Percentiles rank a stretch among this genome's conserved stretches.
Evolutionary conservation across 179 eudicot genomes (phyloP).

Genomic region (Silene vulgaris): DNA sequence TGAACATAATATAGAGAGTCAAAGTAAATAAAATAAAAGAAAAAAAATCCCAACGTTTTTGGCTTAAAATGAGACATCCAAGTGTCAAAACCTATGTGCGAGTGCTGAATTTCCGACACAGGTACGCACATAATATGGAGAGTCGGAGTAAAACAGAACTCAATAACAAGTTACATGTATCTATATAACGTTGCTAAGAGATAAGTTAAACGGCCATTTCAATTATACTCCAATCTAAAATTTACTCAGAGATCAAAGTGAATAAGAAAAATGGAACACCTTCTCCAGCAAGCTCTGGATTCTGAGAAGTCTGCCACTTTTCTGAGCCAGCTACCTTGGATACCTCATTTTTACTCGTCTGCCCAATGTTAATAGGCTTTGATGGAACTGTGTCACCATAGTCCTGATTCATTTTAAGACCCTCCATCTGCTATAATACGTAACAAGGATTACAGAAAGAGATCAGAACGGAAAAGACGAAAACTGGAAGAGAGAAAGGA

Average conservation of each 20-base stretch:
- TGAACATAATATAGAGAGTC: no score
- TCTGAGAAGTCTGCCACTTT: constrained; percentile 33
- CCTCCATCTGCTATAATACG: constrained; percentile 43
- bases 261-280: constrained; percentile 37
- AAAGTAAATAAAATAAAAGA: neutral
- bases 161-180: neutral
- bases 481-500: neutral
- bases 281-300: constrained; percentile 45
- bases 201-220: neutral
- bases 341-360: constrained; percentile 28
- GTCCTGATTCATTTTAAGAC: constrained; percentile 53
- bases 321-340: constrained; percentile 27
- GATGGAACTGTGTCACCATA: constrained; percentile 87
- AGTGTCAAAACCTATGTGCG: neutral
- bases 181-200: neutral
- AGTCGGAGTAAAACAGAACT: neutral
- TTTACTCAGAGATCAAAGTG: neutral
- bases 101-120: neutral
- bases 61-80: neutral
- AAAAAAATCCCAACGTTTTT: neutral
- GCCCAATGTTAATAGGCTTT: constrained; percentile 45
- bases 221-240: neutral
- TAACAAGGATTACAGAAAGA: constrained; percentile 1
- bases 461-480: neutral
- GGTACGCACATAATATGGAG: neutral